Base-by-base conservation (phyloP, 129 eudicot genomes). In the Escallonia rubra region DNA sequence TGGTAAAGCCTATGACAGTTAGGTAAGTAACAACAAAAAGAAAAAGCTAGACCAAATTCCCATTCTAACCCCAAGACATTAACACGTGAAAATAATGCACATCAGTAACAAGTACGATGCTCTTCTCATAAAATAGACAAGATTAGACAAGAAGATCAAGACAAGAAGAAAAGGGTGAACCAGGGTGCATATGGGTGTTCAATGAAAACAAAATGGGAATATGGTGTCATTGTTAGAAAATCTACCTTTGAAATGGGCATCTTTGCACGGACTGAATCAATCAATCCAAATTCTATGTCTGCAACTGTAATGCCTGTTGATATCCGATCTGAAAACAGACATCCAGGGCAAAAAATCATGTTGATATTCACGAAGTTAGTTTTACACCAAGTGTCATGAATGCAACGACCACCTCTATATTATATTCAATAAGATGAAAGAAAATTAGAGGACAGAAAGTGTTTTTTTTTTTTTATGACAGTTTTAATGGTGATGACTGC, bases 301-400 rank as follows among this genome's bases (percentile, higher is more conserved):
- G 91, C 98, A 69, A 92, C 87, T 34, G 88, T 82, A 73, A 92
- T 87, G 52, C 98, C 98, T 5, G 98, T 92, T 38, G 96, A 73
- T 39, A 43, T 16, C 63, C 81, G 81, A 79, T 88, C 96, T 90
- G 87, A 64, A 79, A 74, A 23, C 49, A 61, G 57, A 8, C 34
- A 55, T 64, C 44, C 48, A 15, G 43, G 5, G 23, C 34, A 23
- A 0, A 64, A 52, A 48, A 40, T 64, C 12, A 12, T 62, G 43
- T 63, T 44, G 46, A 15, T 67, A 13, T 56, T 40, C 8, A 48
- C 61, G 40, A 59, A 59, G 69, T 57, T 77, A 44, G 53, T 43
- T 64, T 47, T n/a, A 55, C 10, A n/a, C 10, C 38, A 55, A 15
- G 38, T 55, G 40, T 55, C 4, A 55, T n/a, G 34, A 23, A 23